Conservation (phyloP, 1,284 basidiomycete genomes). For the Albatrellus sp. region DNA sequence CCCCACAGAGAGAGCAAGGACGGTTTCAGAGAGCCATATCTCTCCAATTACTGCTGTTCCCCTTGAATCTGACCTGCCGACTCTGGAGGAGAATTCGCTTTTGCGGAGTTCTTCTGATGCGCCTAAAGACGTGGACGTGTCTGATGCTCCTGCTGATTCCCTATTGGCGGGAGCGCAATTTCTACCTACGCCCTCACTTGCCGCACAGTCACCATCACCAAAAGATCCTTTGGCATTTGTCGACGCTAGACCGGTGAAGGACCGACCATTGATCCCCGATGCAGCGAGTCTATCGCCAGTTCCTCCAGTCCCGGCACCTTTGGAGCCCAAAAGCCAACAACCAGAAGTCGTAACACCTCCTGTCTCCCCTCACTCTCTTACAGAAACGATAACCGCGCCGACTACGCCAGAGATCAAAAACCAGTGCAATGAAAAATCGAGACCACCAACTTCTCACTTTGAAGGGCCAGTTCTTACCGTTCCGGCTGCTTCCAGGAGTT, state of each 20-base stretch:
- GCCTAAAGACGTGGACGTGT: neutral
- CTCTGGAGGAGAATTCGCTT: slow-evolving; percentile 1
- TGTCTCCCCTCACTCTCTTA: neutral
- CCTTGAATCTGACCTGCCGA: neutral
- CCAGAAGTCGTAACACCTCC: neutral
- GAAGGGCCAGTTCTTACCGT: slow-evolving; percentile 3
- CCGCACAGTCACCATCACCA: neutral
- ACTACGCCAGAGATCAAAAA: neutral
- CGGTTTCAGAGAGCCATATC: neutral
- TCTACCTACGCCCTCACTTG: neutral
- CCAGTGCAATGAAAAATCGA: too few relatives aligned
- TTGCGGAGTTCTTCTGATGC: neutral
- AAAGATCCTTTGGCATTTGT: neutral
- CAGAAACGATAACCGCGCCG: neutral
- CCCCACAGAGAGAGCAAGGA: neutral
- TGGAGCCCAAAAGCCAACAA: neutral
- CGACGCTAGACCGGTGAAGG: neutral
- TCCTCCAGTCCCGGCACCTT: neutral
- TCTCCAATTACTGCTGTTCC: neutral
- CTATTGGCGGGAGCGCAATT: neutral
- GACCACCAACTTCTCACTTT: neutral
- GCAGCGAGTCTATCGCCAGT: neutral
- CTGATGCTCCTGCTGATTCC: too few relatives aligned
- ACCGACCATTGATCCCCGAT: neutral
- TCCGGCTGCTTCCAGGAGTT: slow-evolving; percentile 4